A percentile compares a stretch with the other conserved stretches of the same genome.
These are phyloP conservation scores for Chlorociboria aeruginascens DNA, from an alignment of 495 filamentous ascomycete genomes.

Conservation along the genomic window DNA sequence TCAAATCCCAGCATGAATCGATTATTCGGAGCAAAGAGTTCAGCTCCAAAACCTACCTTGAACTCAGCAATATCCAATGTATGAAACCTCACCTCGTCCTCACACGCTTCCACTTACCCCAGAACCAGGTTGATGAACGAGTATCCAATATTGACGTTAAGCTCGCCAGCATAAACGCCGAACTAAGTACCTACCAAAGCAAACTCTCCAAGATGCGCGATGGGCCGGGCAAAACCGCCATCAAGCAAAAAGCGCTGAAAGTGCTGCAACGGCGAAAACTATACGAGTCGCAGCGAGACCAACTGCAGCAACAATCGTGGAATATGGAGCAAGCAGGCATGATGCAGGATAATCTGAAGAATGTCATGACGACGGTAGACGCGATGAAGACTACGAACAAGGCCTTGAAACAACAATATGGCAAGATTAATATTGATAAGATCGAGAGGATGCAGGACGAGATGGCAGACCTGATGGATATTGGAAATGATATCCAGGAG, in stretches of 20 bases:
- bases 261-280: constrained; percentile 92
- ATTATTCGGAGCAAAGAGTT: constrained; percentile 81
- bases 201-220: constrained; percentile 91
- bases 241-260: constrained; percentile 91
- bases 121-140: constrained; percentile 60
- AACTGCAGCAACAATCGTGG: constrained; percentile 91
- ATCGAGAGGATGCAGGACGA: constrained; percentile 98
- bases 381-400: constrained; percentile 96
- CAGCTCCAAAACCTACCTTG: constrained; percentile 85
- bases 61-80: constrained; percentile 78
- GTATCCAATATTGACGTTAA: constrained; percentile 90
- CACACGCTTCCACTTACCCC: constrained; percentile 6
- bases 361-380: constrained; percentile 97
- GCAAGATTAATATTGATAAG: constrained; percentile 93
- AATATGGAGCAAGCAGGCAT: constrained; percentile 99
- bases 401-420: constrained; percentile 86
- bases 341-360: constrained; percentile 98
- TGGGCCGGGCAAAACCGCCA: constrained; percentile 83
- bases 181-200: constrained; percentile 78
- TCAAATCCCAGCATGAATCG: constrained; percentile 63
- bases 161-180: constrained; percentile 79
- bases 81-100: constrained; percentile 14
- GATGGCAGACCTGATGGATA: constrained; percentile 96
- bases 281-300: constrained; percentile 89
- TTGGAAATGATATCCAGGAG: constrained; percentile 98